Percentiles rank a stretch among this genome's conserved stretches.
Evolutionary conservation across 2,329 filamentous ascomycete species (phyloP).

Genomic region (Ascocoryne sarcoides): DNA sequence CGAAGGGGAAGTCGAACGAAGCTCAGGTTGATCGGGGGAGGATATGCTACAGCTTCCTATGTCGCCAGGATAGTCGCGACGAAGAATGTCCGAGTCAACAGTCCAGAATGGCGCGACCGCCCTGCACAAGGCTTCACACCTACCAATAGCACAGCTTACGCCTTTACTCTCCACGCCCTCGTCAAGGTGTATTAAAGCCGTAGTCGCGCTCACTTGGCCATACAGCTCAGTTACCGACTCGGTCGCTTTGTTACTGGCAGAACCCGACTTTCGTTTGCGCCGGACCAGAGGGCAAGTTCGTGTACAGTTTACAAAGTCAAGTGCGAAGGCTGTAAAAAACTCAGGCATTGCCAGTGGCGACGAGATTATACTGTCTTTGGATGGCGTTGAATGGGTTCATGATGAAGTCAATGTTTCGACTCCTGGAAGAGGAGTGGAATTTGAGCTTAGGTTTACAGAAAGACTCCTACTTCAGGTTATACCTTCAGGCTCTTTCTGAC

Average conservation of each 20-base stretch:
- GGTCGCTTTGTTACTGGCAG: slow-evolving; percentile 72
- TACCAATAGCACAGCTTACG: slow-evolving; percentile 47
- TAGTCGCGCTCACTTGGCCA: slow-evolving; percentile 83
- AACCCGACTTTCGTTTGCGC: slow-evolving; percentile 75
- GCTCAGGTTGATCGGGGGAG: too few species aligned
- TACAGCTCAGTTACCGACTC: slow-evolving; percentile 70
- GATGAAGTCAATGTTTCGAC: slow-evolving; percentile 33
- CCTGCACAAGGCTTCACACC: slow-evolving; percentile 28
- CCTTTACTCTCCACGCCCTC: slow-evolving; percentile 37
- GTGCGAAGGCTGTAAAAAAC: slow-evolving; percentile 60
- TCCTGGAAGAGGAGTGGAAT: slow-evolving; percentile 44
- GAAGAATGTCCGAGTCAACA: slow-evolving; percentile 16
- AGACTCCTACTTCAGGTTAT: slow-evolving; percentile 41
- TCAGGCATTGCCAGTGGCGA: slow-evolving; percentile 71
- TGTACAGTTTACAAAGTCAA: slow-evolving; percentile 61
- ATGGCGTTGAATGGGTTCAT: slow-evolving; percentile 53
- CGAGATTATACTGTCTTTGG: slow-evolving; percentile 58
- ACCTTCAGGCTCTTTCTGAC: not conserved
- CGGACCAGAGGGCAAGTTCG: slow-evolving; percentile 72
- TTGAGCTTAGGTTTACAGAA: slow-evolving; percentile 48
- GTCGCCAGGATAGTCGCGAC: slow-evolving; percentile 1
- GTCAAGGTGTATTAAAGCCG: slow-evolving; percentile 50
- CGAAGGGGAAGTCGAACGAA: too few species aligned
- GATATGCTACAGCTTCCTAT: slow-evolving; percentile 6
- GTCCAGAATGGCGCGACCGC: slow-evolving; percentile 1